A percentile compares a stretch with the other conserved stretches of the same genome.
Conservation (phyloP, 176 grass and related monocot species). For the bread wheat (Triticum aestivum) region IWGSC_CS_RefSeq_v2.1 NC_057814.1:171374605-171375104, state of each 20-base stretch:
- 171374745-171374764: slow-evolving; percentile 9
- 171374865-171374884: slow-evolving; percentile 48
- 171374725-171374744: slow-evolving; percentile 56
- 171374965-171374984: slow-evolving; percentile 53
- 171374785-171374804: background rate
- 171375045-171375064: background rate
- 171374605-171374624: slow-evolving; percentile 65
- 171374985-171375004: background rate
- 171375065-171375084: background rate
- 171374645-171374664: slow-evolving; percentile 88
- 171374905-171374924: slow-evolving; percentile 85
- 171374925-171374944: slow-evolving; percentile 77
- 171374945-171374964: slow-evolving; percentile 94
- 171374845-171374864: slow-evolving; percentile 73
- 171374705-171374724: slow-evolving; percentile 75
- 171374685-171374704: slow-evolving; percentile 86
- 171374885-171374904: slow-evolving; percentile 70
- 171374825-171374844: slow-evolving; percentile 76
- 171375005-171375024: background rate
- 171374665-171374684: slow-evolving; percentile 95
- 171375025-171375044: background rate
- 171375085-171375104: background rate
- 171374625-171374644: slow-evolving; percentile 85
- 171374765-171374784: slow-evolving; percentile 21
- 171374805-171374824: slow-evolving; percentile 4